Percentiles rank a stretch among this genome's conserved stretches.
Conservation (phyloP, 257 asterid species). For the Anisodus tanguticus region DNA sequence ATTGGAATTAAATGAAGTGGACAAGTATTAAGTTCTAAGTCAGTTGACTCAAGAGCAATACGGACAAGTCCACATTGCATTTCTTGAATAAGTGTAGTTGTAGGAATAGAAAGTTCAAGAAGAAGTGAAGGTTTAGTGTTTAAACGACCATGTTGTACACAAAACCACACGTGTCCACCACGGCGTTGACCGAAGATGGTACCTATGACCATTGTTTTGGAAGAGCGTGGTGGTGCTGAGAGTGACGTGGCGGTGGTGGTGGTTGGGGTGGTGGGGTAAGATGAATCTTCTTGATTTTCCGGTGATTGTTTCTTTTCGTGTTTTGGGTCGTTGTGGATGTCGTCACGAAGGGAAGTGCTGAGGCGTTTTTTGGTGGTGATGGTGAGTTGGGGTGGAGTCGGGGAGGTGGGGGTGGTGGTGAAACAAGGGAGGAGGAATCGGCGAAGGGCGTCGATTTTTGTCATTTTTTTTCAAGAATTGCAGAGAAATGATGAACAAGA, state of each 20-base stretch:
- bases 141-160: constrained; percentile 81
- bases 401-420: constrained; percentile 50
- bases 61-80: constrained; percentile 81
- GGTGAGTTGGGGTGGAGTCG: constrained; percentile 47
- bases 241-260: constrained; percentile 27
- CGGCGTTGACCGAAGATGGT: constrained; percentile 88
- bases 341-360: constrained; percentile 92
- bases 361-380: constrained; percentile 69
- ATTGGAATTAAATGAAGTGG: constrained; percentile 75
- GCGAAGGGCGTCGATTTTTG: constrained; percentile 73
- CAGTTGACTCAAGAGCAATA: constrained; percentile 76
- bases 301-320: constrained; percentile 26
- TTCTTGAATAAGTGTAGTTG: constrained; percentile 74
- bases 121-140: constrained; percentile 65
- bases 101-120: constrained; percentile 84
- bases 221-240: constrained; percentile 66
- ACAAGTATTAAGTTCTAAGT: constrained; percentile 60
- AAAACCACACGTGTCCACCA: constrained; percentile 92
- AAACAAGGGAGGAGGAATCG: constrained; percentile 82
- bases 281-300: constrained; percentile 37
- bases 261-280: constrained; percentile 39
- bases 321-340: constrained; percentile 46
- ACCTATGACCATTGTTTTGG: constrained; percentile 89
- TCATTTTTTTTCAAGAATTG: constrained; percentile 37
- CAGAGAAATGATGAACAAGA: background rate